Conservation (phyloP, 2,329 filamentous ascomycete genomes). For the Diaporthe humulicola region DNA sequence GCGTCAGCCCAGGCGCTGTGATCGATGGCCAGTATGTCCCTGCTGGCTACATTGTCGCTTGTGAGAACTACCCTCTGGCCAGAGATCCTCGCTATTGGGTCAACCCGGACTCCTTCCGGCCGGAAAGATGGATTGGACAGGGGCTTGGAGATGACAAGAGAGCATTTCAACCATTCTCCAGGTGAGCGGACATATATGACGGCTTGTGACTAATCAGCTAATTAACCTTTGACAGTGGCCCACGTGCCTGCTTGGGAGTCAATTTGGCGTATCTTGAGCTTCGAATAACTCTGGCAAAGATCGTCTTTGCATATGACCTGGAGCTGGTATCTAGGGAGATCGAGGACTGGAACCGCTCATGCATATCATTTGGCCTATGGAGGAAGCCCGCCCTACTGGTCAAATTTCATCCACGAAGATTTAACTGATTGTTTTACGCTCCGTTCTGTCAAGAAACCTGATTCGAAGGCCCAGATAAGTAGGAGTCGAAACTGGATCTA, state of each 20-base stretch:
- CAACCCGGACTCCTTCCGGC: constrained; percentile 31
- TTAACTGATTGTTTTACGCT: background rate
- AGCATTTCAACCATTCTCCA: constrained; percentile 49
- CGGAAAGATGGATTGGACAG: constrained; percentile 36
- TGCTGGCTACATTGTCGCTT: constrained; percentile 20
- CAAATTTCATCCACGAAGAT: constrained; percentile 29
- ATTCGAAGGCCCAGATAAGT: background rate
- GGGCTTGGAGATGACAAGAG: constrained; percentile 43
- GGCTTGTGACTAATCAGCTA: background rate
- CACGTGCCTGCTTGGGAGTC: constrained; percentile 38
- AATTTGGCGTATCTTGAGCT: constrained; percentile 49
- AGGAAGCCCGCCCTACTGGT: constrained; percentile 33
- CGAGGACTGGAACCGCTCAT: constrained; percentile 32
- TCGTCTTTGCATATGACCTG: constrained; percentile 47
- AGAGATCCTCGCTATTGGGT: constrained; percentile 37
- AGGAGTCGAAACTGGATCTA: no score
- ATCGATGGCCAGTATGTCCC: constrained; percentile 40
- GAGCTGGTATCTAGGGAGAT: constrained; percentile 32
- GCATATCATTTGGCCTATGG: constrained; percentile 32
- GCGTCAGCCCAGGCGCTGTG: constrained; percentile 36
- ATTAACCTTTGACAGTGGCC: background rate
- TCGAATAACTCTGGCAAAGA: constrained; percentile 46
- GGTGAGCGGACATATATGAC: background rate
- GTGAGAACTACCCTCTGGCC: constrained; percentile 29
- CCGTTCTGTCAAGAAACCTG: background rate